Conservation (phyloP, 495 filamentous ascomycete genomes). For the Neurospora africana region DNA sequence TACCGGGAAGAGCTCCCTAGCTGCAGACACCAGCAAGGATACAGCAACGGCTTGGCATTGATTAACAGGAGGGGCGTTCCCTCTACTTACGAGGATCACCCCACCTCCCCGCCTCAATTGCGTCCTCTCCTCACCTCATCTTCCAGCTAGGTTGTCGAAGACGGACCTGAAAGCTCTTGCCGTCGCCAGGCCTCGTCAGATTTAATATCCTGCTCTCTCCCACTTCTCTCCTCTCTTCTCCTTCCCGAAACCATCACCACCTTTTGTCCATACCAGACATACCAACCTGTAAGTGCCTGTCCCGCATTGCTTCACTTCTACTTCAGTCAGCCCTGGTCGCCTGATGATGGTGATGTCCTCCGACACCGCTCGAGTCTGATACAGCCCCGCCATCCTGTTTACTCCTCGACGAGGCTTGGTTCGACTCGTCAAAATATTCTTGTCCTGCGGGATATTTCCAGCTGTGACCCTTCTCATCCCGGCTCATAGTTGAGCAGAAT, state of each 20-base stretch:
- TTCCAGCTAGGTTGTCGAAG: conserved; percentile 6
- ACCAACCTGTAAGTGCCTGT: neutral
- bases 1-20: neutral
- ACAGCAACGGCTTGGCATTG: conserved; percentile 5
- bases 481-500: conserved; percentile 19
- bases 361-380: neutral
- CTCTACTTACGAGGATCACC: conserved; percentile 17
- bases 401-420: neutral
- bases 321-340: neutral
- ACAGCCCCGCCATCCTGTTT: neutral
- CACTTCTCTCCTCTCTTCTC: neutral
- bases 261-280: conserved; percentile 4
- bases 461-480: neutral
- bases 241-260: neutral
- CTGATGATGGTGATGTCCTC: neutral
- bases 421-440: neutral
- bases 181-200: conserved; percentile 1
- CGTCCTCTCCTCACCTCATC: conserved; percentile 13
- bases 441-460: conserved; percentile 16
- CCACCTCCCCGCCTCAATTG: conserved; percentile 22
- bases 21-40: neutral
- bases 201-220: neutral
- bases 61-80: conserved; percentile 13
- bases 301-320: neutral
- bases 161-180: conserved; percentile 14